phyloP scores from a whole-genome alignment of 495 filamentous ascomycete species.

The Acidomyces sp. region DNA sequence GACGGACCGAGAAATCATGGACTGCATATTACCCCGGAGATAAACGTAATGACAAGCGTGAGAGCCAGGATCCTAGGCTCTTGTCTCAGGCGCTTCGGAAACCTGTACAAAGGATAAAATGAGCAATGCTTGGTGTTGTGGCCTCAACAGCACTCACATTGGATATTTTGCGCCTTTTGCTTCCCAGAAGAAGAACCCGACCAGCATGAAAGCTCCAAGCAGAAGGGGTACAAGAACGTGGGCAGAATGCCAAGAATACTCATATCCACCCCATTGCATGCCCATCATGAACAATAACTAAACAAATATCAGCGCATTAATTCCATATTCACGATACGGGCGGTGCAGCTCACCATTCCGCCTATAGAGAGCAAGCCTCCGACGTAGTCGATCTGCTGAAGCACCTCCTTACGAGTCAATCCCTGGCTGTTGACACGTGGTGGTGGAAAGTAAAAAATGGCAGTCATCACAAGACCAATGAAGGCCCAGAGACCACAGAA shows the following conservation, averaged over 20 bases:
- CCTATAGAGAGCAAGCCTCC: conserved; percentile 53
- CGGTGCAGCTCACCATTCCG: conserved; percentile 34
- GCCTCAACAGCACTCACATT: no score
- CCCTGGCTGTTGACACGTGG: conserved; percentile 43
- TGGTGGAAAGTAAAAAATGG: conserved; percentile 56
- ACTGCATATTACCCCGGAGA: not conserved
- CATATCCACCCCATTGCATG: conserved; percentile 54
- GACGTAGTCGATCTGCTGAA: conserved; percentile 49
- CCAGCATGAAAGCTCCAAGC: conserved; percentile 39
- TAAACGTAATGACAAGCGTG: conserved; percentile 36
- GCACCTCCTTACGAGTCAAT: conserved; percentile 36
- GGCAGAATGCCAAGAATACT: conserved; percentile 46
- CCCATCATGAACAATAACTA: conserved; percentile 46
- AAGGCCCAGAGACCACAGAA: conserved; percentile 50
- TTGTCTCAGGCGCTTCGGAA: conserved; percentile 48
- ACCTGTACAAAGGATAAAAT: conserved; percentile 32
- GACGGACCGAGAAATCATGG: not conserved
- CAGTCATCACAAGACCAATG: conserved; percentile 46
- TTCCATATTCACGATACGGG: not conserved
- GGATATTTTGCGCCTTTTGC: conserved; percentile 46
- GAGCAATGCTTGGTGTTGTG: not conserved
- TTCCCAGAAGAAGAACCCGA: conserved; percentile 50
- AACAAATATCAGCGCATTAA: not conserved
- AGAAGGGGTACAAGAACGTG: conserved; percentile 50
- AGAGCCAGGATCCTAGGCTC: conserved; percentile 49